Evolutionary conservation across 2,329 filamentous ascomycete species (phyloP), one percentile per base, ranked within the genome.

Genomic region (Aspergillus persii): DNA sequence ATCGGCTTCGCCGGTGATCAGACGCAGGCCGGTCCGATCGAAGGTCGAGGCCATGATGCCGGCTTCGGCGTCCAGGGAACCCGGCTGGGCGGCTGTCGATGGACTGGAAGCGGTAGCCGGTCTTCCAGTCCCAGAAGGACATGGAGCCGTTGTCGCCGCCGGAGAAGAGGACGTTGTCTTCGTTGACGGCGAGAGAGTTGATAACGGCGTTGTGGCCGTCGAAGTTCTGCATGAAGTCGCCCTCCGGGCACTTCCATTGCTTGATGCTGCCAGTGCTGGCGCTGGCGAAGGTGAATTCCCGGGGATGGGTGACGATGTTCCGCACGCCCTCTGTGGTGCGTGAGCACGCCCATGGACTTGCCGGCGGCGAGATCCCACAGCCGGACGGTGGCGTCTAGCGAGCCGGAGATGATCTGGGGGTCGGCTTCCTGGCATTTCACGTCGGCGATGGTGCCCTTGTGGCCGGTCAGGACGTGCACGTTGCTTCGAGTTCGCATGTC

Each of bases 91-190:
- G 7, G 91, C 91, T 96, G 67, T 99, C 93, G 11, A 94, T 83
- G 8, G 87, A 85, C 77, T 99, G 95, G 80, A 95, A 99, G 51
- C 90, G 85, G 73, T 99, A 87, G 0, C 96, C 95, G 0, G 92
- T 90, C 79, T 98, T 98, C 95, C 95, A 99, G 75, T 99, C 96
- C 90, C 93, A 99, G 81, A 99, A 99, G 66, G 87, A 91, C 82
- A 98, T 95, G 39, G 91, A 96, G 46, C 96, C 95, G 68, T 99
- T 97, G 71, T 99, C 95, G 50, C 89, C 94, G 58, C 95, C 95
- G 2, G 92, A 95, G 76, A 99, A 97, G 60, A 99, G 78, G 15
- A 98, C 91, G 69, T 97, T 95, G 73, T 97, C 92, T 69, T 96
- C 91, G 74, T 99, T 99, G 33, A 95, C 92, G 48, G 92, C 85